Conservation (phyloP, 2,329 filamentous ascomycete genomes). For the Bipolaris bicolor region DNA sequence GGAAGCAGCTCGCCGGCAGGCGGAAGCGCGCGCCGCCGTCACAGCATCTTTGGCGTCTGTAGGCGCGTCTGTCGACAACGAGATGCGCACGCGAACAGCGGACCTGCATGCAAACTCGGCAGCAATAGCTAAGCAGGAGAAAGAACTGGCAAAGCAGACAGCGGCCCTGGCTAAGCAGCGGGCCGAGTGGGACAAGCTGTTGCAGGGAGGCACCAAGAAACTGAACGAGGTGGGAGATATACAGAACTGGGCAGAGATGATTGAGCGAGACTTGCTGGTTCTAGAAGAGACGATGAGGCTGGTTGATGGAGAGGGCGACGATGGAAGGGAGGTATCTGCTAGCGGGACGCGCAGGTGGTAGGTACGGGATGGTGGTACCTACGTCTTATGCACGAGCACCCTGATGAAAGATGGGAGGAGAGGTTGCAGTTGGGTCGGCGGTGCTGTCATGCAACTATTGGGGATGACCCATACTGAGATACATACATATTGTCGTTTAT, state of each 20-base stretch:
- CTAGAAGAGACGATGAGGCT: conserved; percentile 50
- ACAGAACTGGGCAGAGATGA: conserved; percentile 86
- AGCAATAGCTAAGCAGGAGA: conserved; percentile 71
- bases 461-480: no score
- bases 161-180: conserved; percentile 67
- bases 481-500: not conserved
- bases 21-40: conserved; percentile 59
- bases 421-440: not conserved
- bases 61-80: conserved; percentile 71
- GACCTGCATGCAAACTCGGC: conserved; percentile 72
- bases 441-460: not conserved
- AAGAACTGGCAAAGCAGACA: conserved; percentile 66
- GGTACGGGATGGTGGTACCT: not conserved
- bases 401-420: not conserved
- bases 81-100: conserved; percentile 70
- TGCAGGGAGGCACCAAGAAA: conserved; percentile 65
- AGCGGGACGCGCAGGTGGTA: conserved; percentile 39
- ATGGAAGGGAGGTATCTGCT: conserved; percentile 29
- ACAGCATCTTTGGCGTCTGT: conserved; percentile 60
- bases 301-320: conserved; percentile 36
- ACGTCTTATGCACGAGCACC: not conserved
- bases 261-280: conserved; percentile 58
- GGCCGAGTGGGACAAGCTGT: conserved; percentile 68
- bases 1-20: conserved; percentile 45
- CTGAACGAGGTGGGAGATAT: conserved; percentile 82